These are phyloP conservation scores for Sonneratia caseolaris DNA, from an alignment of 345 rosid genomes.

Conservation along the genomic window DNA sequence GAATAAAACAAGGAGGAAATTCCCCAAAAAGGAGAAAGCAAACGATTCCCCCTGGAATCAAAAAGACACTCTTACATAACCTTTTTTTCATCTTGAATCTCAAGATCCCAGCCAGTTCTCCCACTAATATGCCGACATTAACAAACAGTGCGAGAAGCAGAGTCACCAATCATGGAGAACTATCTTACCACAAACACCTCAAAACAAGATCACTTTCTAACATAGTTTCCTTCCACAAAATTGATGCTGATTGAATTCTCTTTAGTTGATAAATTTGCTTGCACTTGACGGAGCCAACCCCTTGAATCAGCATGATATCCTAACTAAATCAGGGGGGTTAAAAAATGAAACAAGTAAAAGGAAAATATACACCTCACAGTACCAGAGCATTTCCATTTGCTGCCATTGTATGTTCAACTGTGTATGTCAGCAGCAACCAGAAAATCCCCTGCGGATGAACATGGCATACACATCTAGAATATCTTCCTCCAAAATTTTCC, in stretches of 20 bases:
- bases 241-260: conserved; percentile 6
- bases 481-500: neutral
- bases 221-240: conserved; percentile 3
- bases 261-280: neutral
- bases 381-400: neutral
- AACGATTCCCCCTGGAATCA: neutral
- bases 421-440: neutral
- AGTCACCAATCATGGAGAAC: neutral
- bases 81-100: neutral
- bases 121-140: neutral
- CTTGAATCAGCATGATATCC: conserved; percentile 1
- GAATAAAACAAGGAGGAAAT: neutral
- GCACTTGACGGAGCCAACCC: neutral
- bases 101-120: neutral
- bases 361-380: conserved; percentile 1
- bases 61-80: neutral
- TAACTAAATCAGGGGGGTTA: neutral
- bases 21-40: neutral
- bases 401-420: neutral
- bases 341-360: neutral
- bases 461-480: neutral
- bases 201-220: neutral
- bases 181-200: neutral
- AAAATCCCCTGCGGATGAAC: neutral
- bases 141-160: neutral